Evolutionary conservation across 257 asterid genomes (phyloP), one percentile per base, ranked within the genome.

Genomic region (Solanum tacnaense): DNA sequence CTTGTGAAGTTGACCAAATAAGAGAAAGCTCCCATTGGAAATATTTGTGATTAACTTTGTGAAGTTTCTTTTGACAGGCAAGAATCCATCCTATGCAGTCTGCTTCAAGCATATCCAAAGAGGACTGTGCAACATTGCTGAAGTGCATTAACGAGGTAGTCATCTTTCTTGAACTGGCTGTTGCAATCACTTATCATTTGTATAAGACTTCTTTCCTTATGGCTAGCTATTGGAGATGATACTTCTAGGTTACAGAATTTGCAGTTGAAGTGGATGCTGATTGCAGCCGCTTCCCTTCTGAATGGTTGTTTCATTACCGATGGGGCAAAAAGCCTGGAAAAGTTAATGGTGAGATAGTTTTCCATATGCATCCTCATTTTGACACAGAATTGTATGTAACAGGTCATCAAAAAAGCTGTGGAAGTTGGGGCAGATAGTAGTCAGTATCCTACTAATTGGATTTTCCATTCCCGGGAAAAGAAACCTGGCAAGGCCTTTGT

Each of bases 241-340:
- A 92, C 92, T 90, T 90, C 85, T 94, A 96, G 99, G 98, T 97
- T 84, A 92, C 96, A 88, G 89, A 91, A 60, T 90, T 90, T 88
- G 96, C 99, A 32, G 98, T 96, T 89, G 91, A 92, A 92, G 99
- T 97, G 88, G 99, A 94, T 88, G 99, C 98, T 39, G 94, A 97
- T 85, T 88, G 96, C 93, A 91, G 92, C 89, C 94, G 96, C 87
- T 97, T 97, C 90, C 99, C 99, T 91, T 91, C 62, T 87, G 94
- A 92, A 87, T 97, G 99, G 99, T 91, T 97, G 93, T 97, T 97
- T 93, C 99, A 96, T 94, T 92, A 90, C 79, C 98, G 99, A 86
- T 97, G 99, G 99, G 99, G 98, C 86, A 97, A 94, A 92, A 96
- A 94, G 91, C 93, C 98, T 88, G 99, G 99, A 93, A 90, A 93